Evolutionary conservation across 495 filamentous ascomycete species (phyloP), one percentile per base, ranked within the genome.

Genomic region (Annulohypoxylon maeteangense): DNA sequence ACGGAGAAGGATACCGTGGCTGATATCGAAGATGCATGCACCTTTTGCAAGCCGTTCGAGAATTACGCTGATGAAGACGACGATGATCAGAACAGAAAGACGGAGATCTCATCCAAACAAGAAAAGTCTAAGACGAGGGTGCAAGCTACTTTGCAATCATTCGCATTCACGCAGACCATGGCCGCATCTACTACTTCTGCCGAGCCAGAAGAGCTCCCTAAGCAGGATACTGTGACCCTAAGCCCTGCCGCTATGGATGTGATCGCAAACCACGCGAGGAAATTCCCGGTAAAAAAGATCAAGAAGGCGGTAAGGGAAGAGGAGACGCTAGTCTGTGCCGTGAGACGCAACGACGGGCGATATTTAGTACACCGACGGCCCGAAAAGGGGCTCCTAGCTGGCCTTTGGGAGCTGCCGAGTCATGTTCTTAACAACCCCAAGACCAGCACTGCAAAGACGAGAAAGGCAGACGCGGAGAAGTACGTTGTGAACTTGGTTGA

Each of bases 341-440:
- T 85, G 34, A 76, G 80, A 3, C 76, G 76, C 23, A 36, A 66
- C 8, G 80, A 81, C 45, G 80, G 78, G 0, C 65, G 53, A 10
- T 85, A 78, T 44, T 67, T 85, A 0, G 78, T 84, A 63, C 80
- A 79, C 34, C 76, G 76, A 0, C 76, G 83, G 1, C 81, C 83
- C 0, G 77, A 76, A 0, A 84, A 82, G 51, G 83, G 83, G 0
- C 71, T 85, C 3, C 61, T 85, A 0, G 82, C 81, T 0, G 78
- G 81, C 0, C 58, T 85, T 36, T 85, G 83, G 83, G 83, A 85
- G 38, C 73, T 85, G 10, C 81, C 83, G 0, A 84, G 81, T 44
- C 59, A 70, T n/a, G 66, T 72, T 0, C 51, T 84, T 12, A 65
- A 75, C 5, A 67, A 71, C 0, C 20, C 70, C 0, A 44, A 76